phyloP scores from a whole-genome alignment of 2,329 filamentous ascomycete genomes.

The Podosphaera fusca region DNA sequence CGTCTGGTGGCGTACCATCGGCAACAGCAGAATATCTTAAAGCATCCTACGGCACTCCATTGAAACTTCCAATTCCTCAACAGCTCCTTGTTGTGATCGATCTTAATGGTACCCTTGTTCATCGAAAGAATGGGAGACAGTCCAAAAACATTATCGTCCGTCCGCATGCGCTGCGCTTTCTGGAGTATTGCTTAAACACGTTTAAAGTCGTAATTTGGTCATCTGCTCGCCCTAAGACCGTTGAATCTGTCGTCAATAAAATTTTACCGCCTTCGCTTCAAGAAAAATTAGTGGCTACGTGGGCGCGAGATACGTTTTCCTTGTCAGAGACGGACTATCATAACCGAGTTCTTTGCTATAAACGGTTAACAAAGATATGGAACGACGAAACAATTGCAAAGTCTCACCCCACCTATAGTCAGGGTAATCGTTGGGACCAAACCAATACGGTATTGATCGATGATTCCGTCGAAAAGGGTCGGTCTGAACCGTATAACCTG shows the following conservation, averaged over 20 bases:
- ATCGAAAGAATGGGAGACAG: conserved; percentile 32
- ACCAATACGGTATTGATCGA: conserved; percentile 78
- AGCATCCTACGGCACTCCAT: conserved; percentile 24
- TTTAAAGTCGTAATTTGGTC: conserved; percentile 83
- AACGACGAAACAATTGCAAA: conserved; percentile 20
- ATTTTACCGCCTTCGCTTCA: conserved; percentile 35
- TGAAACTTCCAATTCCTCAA: conserved; percentile 23
- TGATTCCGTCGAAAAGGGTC: conserved; percentile 60
- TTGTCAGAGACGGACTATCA: conserved; percentile 42
- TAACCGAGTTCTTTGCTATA: conserved; percentile 65
- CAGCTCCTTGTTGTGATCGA: conserved; percentile 68
- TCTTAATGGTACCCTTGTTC: conserved; percentile 75
- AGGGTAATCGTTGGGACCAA: conserved; percentile 42
- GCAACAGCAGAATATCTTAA: conserved; percentile 38
- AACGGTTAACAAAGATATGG: conserved; percentile 60
- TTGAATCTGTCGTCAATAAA: conserved; percentile 38
- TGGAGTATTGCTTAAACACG: conserved; percentile 48
- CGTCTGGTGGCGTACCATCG: conserved; percentile 25
- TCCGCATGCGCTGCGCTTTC: conserved; percentile 43
- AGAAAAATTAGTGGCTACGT: conserved; percentile 39
- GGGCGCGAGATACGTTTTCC: conserved; percentile 57
- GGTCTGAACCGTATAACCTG: conserved; percentile 63
- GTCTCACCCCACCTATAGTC: conserved; percentile 22
- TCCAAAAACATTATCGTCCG: conserved; percentile 37
- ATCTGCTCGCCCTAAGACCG: conserved; percentile 54